Evolutionary conservation across 2,329 filamentous ascomycete genomes (phyloP).

Genomic region (Fusarium piperis): DNA sequence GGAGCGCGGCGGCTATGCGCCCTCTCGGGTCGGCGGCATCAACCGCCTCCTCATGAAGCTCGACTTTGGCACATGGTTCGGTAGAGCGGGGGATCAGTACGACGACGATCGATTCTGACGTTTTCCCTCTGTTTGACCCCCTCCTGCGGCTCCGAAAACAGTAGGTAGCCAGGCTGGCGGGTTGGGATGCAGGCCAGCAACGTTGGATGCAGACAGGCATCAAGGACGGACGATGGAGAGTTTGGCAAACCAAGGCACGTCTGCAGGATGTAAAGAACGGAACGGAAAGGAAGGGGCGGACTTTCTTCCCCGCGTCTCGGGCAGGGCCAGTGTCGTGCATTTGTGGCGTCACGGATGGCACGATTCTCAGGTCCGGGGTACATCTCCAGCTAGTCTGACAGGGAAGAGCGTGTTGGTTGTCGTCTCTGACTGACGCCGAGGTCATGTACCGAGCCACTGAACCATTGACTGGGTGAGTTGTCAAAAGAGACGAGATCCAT

Average conservation of each 20-base stretch:
- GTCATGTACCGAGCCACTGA: constrained; percentile 5
- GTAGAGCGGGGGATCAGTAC: constrained; percentile 41
- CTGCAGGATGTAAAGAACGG: constrained; percentile 11
- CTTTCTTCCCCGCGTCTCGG: constrained; percentile 6
- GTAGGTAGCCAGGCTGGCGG: not conserved
- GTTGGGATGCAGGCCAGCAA: not conserved
- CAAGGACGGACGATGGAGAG: not conserved
- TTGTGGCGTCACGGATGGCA: constrained; percentile 42
- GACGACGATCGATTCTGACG: constrained; percentile 18
- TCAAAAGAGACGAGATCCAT: constrained; percentile 3
- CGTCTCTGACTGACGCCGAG: constrained; percentile 15
- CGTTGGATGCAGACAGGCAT: constrained; percentile 1
- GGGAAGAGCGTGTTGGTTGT: constrained; percentile 10
- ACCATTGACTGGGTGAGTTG: constrained; percentile 25
- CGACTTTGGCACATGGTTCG: constrained; percentile 73
- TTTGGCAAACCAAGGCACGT: constrained; percentile 27
- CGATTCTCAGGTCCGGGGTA: constrained; percentile 38
- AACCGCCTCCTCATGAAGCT: constrained; percentile 92
- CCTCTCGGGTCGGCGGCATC: constrained; percentile 79
- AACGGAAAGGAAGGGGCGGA: constrained; percentile 4
- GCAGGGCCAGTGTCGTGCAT: constrained; percentile 5
- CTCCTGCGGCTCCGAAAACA: not conserved
- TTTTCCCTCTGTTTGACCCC: not conserved
- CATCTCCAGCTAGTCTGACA: constrained; percentile 30
- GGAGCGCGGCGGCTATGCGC: constrained; percentile 64